Base-by-base conservation (phyloP, 768 basidiomycete genomes). In the Favolaschia claudopus region DNA sequence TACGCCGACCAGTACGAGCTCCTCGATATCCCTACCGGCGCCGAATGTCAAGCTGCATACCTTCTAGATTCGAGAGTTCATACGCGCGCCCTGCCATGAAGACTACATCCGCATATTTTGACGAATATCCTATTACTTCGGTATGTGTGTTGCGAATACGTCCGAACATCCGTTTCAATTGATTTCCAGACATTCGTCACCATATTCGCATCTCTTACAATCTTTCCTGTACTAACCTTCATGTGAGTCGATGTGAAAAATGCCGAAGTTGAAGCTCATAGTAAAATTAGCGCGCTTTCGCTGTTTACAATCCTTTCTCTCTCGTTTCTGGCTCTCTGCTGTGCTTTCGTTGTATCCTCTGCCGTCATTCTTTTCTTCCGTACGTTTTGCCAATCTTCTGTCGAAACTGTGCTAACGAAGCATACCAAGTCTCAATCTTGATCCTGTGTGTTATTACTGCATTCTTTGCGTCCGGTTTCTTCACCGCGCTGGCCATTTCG, bases 71-170 rank as follows among this genome's bases (percentile, higher is more conserved):
- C 40, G 82, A 83, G 63, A 69, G 72, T 25, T 65, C 74, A 20
- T 82, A 81, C 62, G 82, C 75, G 6, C 79, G 77, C 19, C 82
- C 82, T 28, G 69, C 77, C 36, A 51, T 80, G 28, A 67, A 50
- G 24, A 68, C 69, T 9, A 67, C 72, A 14, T 65, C 71, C 25
- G 61, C 60, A n/a, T 76, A 74, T 44, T 74, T 77, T 58, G 69
- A 77, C 20, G 69, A 70, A 20, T 66, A 69, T 48, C 76, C 76
- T 15, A 68, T 77, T 47, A 55, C 66, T 27, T 72, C 76, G n/a
- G 77, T 77, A 58, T 22, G 73, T 71, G 51, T 37, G 24, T 39
- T 20, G n/a, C n/a, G n/a, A n/a, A n/a, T n/a, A n/a, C 43, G 28
- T n/a, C 14, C 14, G 9, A 39, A n/a, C 10, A 19, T n/a, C 37